Evolutionary conservation across 169 alveolate species (phyloP).

Genomic region (Plasmodium gonderi): DNA sequence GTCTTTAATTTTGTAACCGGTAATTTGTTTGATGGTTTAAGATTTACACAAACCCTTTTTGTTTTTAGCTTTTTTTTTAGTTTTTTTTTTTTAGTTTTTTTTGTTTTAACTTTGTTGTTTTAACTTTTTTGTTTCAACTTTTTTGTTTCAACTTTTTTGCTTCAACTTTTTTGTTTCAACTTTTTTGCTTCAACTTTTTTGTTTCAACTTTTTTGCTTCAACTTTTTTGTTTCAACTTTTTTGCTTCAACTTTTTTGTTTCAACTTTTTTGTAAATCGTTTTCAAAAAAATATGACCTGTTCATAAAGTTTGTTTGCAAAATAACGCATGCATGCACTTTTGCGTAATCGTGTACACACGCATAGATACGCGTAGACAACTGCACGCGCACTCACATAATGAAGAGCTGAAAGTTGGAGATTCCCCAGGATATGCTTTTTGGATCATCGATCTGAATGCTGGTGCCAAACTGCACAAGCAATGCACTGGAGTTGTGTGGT

Average conservation of each 20-base stretch:
- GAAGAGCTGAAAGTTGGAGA: conserved; percentile 60
- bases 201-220: background rate
- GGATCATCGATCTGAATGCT: conserved; percentile 37
- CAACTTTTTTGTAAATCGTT: background rate
- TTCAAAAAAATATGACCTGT: background rate
- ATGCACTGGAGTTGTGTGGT: conserved; percentile 51
- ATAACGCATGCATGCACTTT: too few relatives aligned
- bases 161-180: too few relatives aligned
- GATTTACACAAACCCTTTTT: too few relatives aligned
- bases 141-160: too few relatives aligned
- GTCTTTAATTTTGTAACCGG: too few relatives aligned
- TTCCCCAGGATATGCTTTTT: conserved; percentile 68
- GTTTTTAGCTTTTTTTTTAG: too few relatives aligned
- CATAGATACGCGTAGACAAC: background rate
- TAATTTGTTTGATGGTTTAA: too few relatives aligned
- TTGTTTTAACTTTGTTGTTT: too few relatives aligned
- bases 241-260: background rate
- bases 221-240: background rate
- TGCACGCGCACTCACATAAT: background rate
- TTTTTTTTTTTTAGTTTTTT: too few relatives aligned
- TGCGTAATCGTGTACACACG: background rate
- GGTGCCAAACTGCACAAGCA: conserved; percentile 54
- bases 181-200: background rate
- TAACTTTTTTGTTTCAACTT: too few relatives aligned
- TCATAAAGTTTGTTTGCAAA: background rate